These are phyloP conservation scores for Rhynchospora tenuis DNA, from an alignment of 176 grass and related monocot genomes.

Conservation along the genomic window DNA sequence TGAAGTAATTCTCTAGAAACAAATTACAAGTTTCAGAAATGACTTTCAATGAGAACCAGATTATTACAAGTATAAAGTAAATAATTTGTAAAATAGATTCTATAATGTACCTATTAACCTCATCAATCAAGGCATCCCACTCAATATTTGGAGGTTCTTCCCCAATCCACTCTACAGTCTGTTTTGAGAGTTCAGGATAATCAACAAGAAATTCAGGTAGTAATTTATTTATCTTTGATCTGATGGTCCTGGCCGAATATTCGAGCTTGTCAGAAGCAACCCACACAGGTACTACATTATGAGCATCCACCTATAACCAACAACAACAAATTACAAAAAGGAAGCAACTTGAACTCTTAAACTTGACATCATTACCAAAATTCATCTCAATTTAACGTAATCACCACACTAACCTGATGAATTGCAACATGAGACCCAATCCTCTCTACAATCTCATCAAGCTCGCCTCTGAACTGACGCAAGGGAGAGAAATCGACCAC, in stretches of 20 bases:
- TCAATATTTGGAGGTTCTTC: conserved; percentile 40
- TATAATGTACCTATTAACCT: conserved; percentile 37
- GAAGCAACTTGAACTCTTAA: background rate
- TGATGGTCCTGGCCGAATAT: conserved; percentile 73
- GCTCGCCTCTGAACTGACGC: conserved; percentile 42
- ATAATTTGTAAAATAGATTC: background rate
- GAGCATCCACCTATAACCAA: conserved; percentile 58
- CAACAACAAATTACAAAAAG: background rate
- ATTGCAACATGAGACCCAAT: conserved; percentile 31
- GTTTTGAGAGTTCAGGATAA: conserved; percentile 36
- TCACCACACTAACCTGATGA: conserved; percentile 37
- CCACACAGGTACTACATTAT: conserved; percentile 86
- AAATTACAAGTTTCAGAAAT: background rate
- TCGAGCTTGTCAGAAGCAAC: conserved; percentile 62
- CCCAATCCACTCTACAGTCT: conserved; percentile 30
- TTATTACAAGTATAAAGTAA: background rate
- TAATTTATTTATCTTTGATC: conserved; percentile 56
- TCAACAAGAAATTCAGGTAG: conserved; percentile 69
- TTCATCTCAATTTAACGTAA: background rate
- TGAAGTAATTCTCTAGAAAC: background rate
- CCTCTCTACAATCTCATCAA: conserved; percentile 41
- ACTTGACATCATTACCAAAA: background rate
- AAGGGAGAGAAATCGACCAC: conserved; percentile 84
- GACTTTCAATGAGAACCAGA: background rate
- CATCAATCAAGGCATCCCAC: conserved; percentile 55